phyloP scores from a whole-genome alignment of 441 rosid genomes.

The Omphalea diandra region DNA sequence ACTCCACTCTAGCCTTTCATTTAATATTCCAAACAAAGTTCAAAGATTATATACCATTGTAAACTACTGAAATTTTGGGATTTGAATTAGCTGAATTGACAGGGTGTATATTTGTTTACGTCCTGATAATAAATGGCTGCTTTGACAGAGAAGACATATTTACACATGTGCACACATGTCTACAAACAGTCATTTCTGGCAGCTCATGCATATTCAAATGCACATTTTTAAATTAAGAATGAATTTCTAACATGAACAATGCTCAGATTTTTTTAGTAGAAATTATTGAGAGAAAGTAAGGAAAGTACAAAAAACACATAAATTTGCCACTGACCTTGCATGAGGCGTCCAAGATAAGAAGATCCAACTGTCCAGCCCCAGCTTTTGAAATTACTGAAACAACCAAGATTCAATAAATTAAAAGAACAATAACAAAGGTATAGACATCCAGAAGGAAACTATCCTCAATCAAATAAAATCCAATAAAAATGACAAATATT shows the following conservation, averaged over 20 bases:
- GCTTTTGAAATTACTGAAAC: constrained; percentile 78
- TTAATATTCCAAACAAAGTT: too few species aligned
- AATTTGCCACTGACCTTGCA: constrained; percentile 49
- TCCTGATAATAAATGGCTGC: too few species aligned
- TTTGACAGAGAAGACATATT: not conserved
- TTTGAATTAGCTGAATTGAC: too few species aligned
- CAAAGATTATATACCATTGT: too few species aligned
- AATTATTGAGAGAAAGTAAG: not conserved
- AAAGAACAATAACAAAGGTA: not conserved
- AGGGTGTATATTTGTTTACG: too few species aligned
- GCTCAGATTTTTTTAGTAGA: not conserved
- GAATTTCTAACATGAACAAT: not conserved
- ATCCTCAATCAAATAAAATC: not conserved
- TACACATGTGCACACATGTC: not conserved
- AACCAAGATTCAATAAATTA: not conserved
- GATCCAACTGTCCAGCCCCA: constrained; percentile 83
- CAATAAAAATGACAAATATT: not conserved
- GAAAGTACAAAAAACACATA: not conserved
- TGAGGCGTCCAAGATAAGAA: constrained; percentile 84
- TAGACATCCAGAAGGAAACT: not conserved
- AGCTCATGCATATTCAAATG: not conserved
- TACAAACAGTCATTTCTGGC: not conserved
- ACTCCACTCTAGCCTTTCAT: too few species aligned
- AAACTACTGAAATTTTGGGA: too few species aligned
- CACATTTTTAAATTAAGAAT: not conserved